Base-by-base conservation (phyloP, 305 asterid species). In the Solanum hybrid region DNA sequence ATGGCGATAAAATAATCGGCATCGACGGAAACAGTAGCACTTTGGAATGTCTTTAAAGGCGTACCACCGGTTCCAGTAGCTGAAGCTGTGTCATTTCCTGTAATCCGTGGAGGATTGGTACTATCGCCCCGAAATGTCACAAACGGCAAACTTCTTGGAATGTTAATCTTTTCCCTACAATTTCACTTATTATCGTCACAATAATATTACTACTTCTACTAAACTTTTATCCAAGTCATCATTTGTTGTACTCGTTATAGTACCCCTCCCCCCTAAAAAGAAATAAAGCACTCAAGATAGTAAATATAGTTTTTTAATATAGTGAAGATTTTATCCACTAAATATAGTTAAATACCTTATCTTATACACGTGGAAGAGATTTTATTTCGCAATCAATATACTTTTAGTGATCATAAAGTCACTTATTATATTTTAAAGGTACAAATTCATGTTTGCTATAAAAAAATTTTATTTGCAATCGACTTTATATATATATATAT, bases 61-160 rank as follows among this genome's bases (percentile, higher is more conserved):
- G n/a, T 89, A 82, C 93, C 94, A 24, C 92, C 93, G 64, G 86
- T 89, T 90, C 94, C 94, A 31, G 77, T 76, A 3, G 85, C 89
- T 16, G 96, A 88, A 31, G 95, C 94, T 26, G 97, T 92, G 92
- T 93, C 95, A 89, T 94, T 93, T 22, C 95, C 95, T 1, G 95
- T 95, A 87, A 94, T 92, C 12, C 91, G 89, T 16, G 97, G 95
- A 11, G 95, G 92, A 24, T 94, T 92, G 64, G 91, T 89, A 57
- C 40, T 90, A 83, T 92, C 89, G 78, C 95, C 95, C 9, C 80
- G 24, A 75, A 95, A 92, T 51, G 95, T 95, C 35, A 95, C 83
- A 29, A 94, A 94, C 11, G 87, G 89, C 93, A 89, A 91, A 5
- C 90, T 92, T 90, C 89, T 92, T 2, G 95, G 94, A 20, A 95